Base-by-base conservation (phyloP, 768 basidiomycete species). In the Russula griseocarnosa region DNA sequence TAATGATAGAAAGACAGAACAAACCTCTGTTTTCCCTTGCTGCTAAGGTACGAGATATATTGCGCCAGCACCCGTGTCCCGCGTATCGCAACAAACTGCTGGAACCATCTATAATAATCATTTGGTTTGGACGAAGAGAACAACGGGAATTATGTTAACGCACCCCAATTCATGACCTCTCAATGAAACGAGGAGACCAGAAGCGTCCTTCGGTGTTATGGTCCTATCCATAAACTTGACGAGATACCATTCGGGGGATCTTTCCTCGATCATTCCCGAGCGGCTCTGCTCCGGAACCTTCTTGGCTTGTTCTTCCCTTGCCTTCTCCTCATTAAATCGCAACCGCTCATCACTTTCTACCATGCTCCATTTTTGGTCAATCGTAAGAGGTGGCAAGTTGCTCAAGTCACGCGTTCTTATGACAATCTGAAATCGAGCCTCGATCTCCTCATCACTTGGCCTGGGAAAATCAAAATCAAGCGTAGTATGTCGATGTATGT, bases 241-340 rank as follows among this genome's bases (percentile, higher is more conserved):
- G 67, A 98, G 85, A 72, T 94, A 98, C 89, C 90, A 97, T 73
- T 97, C 90, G 1, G 95, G 94, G 10, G 89, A 85, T 66, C 88
- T 87, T 60, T 85, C 83, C 24, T 83, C 74, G 24, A 84, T 80
- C 24, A 80, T 73, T 7, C 76, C 74, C 8, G 83, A 69, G 60
- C 83, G 83, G 7, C 86, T 85, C 3, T 79, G 71, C 66, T 88
- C 88, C 7, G 76, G 77, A 70, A 85, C 85, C 71, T 78, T 85
- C 71, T 78, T 82, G 24, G 79, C 75, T 69, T 86, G 84, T 61
- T 85, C 84, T 66, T 86, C 83, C 69, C 85, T 81, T 66, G 78
- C 81, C 70, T 82, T 84, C 69, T 87, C 86, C 53, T 87, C 85
- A 69, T 83, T 84, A 87, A 89, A 93, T 49, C 88, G 82, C 58